Base-by-base conservation (phyloP, 2,329 filamentous ascomycete genomes). In the Pseudogymnoascus sp. region DNA sequence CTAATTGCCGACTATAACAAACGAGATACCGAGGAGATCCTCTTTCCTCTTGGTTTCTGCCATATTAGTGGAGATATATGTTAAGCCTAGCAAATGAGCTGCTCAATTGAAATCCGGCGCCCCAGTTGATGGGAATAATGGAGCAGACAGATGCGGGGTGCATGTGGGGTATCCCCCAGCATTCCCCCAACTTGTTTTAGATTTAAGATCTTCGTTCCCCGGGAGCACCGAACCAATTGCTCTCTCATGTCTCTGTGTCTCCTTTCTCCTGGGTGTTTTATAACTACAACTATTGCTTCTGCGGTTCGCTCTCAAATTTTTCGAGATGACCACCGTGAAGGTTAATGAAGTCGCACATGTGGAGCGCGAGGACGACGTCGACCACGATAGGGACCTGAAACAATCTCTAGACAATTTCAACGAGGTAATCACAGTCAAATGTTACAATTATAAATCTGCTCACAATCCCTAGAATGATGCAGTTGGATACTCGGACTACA, bases 401-500 rank as follows among this genome's bases (percentile, higher is more conserved):
- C 35, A 57, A 12, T 11, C 28, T 8, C n/a, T 41, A 18, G 57
- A 59, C 18, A 37, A 35, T 39, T 38, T 59, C 57, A 59, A 59
- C 57, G 57, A 59, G 38, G 32, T 38, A 59, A 25, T 5, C 34
- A 25, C 22, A n/a, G 8, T 25, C 14, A 59, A 6, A 20, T 25
- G 12, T 25, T 25, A 11, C 25, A n/a, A 25, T 43, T n/a, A n/a
- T 43, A 12, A 20, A 43, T 43, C 12, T 2, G 5, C 39, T 43
- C 20, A 43, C 39, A 41, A 35, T 6, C 9, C 12, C 6, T 37
- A 59, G 57, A 28, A 28, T 43, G 57, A 60, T 54, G 59, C 59
- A 12, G 59, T 60, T 30, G 59, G 59, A 30, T 60, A 60, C 32
- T 20, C 28, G 9, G 59, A 58, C 14, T 60, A 60, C n/a, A 38